Evolutionary conservation across 148 eudicot species (phyloP).

Genomic region (Vaccinium corymbosum): DNA sequence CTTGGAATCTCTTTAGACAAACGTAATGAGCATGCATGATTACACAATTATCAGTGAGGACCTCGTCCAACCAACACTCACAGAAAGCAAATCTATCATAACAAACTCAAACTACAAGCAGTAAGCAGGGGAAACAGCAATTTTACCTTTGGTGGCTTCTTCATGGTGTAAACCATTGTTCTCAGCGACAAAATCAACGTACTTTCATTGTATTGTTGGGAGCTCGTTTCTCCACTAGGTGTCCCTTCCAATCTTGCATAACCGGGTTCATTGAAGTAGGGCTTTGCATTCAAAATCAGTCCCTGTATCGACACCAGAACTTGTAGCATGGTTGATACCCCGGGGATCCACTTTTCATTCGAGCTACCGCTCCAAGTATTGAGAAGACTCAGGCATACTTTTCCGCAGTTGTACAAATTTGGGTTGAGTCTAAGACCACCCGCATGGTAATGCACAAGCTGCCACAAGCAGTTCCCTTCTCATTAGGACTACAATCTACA

Average conservation of each 20-base stretch:
- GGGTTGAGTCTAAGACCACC: constrained; percentile 81
- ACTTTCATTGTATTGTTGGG: constrained; percentile 53
- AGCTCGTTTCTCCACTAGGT: constrained; percentile 29
- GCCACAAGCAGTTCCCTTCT: constrained; percentile 13
- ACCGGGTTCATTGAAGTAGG: constrained; percentile 77
- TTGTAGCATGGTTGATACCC: constrained; percentile 67
- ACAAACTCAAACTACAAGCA: constrained; percentile 9
- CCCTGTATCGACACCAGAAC: constrained; percentile 83
- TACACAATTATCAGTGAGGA: neutral
- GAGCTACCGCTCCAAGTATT: constrained; percentile 68
- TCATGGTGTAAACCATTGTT: constrained; percentile 68
- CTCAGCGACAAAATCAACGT: constrained; percentile 51
- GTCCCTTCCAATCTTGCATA: constrained; percentile 31
- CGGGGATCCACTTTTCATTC: constrained; percentile 69
- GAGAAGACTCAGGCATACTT: constrained; percentile 87
- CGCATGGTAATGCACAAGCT: constrained; percentile 71
- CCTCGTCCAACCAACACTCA: neutral
- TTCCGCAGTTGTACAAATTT: constrained; percentile 60
- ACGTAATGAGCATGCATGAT: neutral
- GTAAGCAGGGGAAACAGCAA: neutral
- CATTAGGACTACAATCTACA: neutral
- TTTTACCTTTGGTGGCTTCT: constrained; percentile 72
- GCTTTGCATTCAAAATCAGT: constrained; percentile 70
- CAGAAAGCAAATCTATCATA: neutral
- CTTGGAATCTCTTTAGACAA: neutral